phyloP scores from a whole-genome alignment of 257 asterid species.

The Solanum chmielewskii region DNA sequence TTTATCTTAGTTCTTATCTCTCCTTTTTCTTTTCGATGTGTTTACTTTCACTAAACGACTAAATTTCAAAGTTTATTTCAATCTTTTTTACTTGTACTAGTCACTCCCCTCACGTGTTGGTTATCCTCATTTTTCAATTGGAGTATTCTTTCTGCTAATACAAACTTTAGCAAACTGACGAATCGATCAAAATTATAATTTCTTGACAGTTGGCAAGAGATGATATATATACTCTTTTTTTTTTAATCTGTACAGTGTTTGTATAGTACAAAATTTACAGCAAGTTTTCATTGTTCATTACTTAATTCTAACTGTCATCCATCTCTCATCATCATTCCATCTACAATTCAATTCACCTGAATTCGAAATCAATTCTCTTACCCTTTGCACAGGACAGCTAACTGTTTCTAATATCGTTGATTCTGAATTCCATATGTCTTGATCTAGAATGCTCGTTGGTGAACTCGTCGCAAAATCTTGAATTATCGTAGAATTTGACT shows the following conservation, averaged over 20 bases:
- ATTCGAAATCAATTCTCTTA: conserved; percentile 5
- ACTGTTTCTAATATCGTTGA: neutral
- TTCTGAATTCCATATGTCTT: conserved; percentile 45
- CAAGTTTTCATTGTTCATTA: neutral
- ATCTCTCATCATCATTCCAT: conserved; percentile 19
- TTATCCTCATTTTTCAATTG: neutral
- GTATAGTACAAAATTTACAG: neutral
- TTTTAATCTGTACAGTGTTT: neutral
- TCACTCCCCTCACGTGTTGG: neutral
- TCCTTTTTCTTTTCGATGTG: neutral
- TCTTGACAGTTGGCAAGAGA: neutral
- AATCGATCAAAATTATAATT: neutral
- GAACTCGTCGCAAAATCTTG: conserved; percentile 12
- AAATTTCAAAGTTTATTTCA: neutral
- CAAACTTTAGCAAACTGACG: neutral
- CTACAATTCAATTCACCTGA: conserved; percentile 24
- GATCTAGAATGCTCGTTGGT: conserved; percentile 69
- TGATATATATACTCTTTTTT: neutral
- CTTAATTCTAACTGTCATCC: conserved; percentile 35
- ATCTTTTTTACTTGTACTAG: neutral
- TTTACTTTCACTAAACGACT: neutral
- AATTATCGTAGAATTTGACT: neutral
- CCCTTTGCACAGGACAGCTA: conserved; percentile 6
- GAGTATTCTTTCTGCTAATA: neutral
- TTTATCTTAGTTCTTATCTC: neutral